phyloP scores from a whole-genome alignment of 2,329 filamentous ascomycete genomes.

The Venturia aucupariae region DNA sequence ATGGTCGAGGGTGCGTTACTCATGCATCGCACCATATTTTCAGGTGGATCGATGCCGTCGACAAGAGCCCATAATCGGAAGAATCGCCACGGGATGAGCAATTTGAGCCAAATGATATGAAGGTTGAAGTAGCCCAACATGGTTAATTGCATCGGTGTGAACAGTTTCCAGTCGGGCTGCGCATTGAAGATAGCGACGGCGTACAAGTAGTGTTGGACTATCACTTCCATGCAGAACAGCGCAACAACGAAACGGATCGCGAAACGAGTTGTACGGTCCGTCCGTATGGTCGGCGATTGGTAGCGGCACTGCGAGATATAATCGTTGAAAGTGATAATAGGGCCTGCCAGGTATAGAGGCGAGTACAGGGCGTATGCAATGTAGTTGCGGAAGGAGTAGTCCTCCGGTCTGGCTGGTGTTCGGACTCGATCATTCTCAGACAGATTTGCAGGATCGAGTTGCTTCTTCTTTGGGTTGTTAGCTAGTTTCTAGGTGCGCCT shows the following conservation, averaged over 20 bases:
- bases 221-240: constrained; percentile 73
- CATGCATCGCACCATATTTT: constrained; percentile 97
- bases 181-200: constrained; percentile 84
- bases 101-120: constrained; percentile 94
- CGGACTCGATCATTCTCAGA: constrained; percentile 81
- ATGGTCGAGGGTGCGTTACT: constrained; percentile 87
- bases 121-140: constrained; percentile 94
- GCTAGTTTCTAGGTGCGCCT: constrained; percentile 22
- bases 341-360: constrained; percentile 84
- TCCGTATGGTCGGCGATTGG: constrained; percentile 60
- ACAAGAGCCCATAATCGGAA: constrained; percentile 93
- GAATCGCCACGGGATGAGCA: constrained; percentile 94
- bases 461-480: constrained; percentile 89
- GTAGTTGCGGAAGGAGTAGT: constrained; percentile 80
- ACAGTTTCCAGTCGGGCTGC: constrained; percentile 68
- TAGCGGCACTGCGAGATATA: constrained; percentile 82
- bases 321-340: constrained; percentile 96
- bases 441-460: constrained; percentile 76
- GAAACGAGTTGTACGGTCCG: constrained; percentile 66
- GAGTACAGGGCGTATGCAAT: constrained; percentile 84
- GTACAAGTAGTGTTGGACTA: constrained; percentile 86
- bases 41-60: constrained; percentile 87
- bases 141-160: constrained; percentile 78
- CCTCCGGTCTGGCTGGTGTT: constrained; percentile 59
- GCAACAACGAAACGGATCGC: constrained; percentile 71